Conservation (phyloP, 2,329 filamentous ascomycete genomes). For the Alternaria arborescens region DNA sequence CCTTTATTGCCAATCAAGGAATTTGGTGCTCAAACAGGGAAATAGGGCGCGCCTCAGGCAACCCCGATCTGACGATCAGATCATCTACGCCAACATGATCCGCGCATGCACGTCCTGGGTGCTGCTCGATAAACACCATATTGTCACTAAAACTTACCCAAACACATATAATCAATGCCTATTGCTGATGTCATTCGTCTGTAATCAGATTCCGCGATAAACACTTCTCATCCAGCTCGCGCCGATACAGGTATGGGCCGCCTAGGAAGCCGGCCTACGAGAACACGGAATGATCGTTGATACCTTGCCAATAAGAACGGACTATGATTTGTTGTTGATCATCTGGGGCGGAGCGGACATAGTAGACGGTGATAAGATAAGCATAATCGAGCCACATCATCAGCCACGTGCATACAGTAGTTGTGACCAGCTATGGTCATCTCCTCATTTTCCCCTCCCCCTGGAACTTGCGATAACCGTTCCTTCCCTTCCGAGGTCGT, state of each 20-base stretch:
- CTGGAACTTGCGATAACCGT: not conserved
- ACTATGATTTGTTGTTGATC: slow-evolving; percentile 2
- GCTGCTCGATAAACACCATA: slow-evolving; percentile 3
- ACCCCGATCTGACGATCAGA: slow-evolving; percentile 7
- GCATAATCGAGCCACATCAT: not conserved
- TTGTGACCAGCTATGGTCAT: not conserved
- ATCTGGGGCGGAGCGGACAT: slow-evolving; percentile 1
- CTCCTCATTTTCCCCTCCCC: not conserved
- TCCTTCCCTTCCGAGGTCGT: not conserved
- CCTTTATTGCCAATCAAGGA: slow-evolving; percentile 4
- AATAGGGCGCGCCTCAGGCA: slow-evolving; percentile 18
- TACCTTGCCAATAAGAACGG: not conserved
- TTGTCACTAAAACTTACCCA: slow-evolving; percentile 1
- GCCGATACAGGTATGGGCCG: not conserved
- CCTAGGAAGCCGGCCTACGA: not conserved
- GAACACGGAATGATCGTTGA: not conserved
- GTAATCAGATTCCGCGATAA: not conserved
- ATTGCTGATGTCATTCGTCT: slow-evolving; percentile 4
- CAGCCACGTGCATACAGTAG: not conserved
- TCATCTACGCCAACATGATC: slow-evolving; percentile 9
- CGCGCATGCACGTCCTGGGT: not conserved
- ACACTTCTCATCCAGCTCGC: not conserved
- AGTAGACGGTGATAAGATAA: slow-evolving; percentile 4
- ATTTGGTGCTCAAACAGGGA: slow-evolving; percentile 17
- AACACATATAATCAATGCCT: not conserved